Base-by-base conservation (phyloP, 139 green algal species). In the Tetradesmus lagerheimii region DNA sequence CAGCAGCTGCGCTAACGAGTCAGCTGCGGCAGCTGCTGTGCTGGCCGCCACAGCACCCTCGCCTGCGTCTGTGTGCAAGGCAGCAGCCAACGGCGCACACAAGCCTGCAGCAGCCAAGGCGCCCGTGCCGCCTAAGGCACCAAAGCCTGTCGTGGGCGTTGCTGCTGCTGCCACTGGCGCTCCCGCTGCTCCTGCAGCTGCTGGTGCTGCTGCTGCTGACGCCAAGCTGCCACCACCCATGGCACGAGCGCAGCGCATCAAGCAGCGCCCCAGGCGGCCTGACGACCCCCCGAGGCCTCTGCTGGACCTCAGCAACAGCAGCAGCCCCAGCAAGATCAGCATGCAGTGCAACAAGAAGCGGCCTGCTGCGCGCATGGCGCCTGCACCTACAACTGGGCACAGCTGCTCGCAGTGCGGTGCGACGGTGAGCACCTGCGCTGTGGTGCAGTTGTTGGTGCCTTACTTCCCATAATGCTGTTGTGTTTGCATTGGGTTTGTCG, bases 361-460 rank as follows among this genome's bases (percentile, higher is more conserved):
- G 34, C 66, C 75, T 39, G 81, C 66, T 14, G 66, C 66, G 20
- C 66, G 88, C 23, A 88, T 90, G 11, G 91, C 87, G 29, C 77
- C 91, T 45, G 88, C 93, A 64, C 93, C 93, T 1, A 92, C 38
- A 57, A 64, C 89, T 77, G 93, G 92, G 45, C 91, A 93, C 64
- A 81, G 85, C n/a, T 95, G 93, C 75, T 94, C 91, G 1, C 88
- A 92, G 74, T 95, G 93, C 43, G 90, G 91, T n/a, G 89, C 93
- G 8, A 77, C 85, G 92, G 92, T 92, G 87, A 90, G 83, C 57
- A 34, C 23, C 45, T 27, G 35, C 64, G n/a, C 47, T 20, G 12
- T 16, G 8, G 1, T 62, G 47, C 47, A 62, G 47, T 18, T 23
- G 4, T 14, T 18, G 47, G n/a, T n/a, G n/a, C n/a, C n/a, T n/a